phyloP scores from a whole-genome alignment of 2,329 filamentous ascomycete species.

The Zymoseptoria brevis region DNA sequence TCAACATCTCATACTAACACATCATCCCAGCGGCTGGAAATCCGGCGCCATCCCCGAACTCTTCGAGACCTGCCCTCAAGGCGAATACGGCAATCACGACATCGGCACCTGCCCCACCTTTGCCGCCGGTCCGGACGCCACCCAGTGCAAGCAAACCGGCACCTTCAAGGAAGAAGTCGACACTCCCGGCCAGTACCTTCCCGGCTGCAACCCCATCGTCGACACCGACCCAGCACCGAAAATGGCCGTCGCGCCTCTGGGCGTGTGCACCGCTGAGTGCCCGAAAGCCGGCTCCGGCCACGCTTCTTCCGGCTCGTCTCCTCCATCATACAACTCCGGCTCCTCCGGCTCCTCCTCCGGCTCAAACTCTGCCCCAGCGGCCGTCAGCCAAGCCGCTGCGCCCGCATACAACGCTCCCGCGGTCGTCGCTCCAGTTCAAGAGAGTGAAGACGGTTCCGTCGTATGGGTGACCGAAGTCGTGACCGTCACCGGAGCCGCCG shows the following conservation, averaged over 20 bases:
- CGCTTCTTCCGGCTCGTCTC: background rate
- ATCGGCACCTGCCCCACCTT: conserved; percentile 50
- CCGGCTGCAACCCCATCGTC: conserved; percentile 52
- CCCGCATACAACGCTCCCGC: background rate
- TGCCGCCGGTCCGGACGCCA: conserved; percentile 11
- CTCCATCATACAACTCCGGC: background rate
- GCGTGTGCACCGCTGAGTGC: conserved; percentile 13
- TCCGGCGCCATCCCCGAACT: conserved; percentile 55
- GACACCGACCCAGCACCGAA: conserved; percentile 31
- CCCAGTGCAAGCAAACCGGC: conserved; percentile 43
- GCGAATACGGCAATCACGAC: conserved; percentile 53
- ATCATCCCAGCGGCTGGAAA: conserved; percentile 44
- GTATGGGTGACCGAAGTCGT: background rate
- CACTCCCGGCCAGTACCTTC: conserved; percentile 39
- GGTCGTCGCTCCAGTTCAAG: background rate
- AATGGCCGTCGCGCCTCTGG: conserved; percentile 14
- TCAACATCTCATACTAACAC: too few relatives aligned
- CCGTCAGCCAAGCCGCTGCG: background rate
- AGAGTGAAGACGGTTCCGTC: background rate
- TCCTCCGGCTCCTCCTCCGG: too few relatives aligned
- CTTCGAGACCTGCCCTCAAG: conserved; percentile 57
- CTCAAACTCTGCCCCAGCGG: too few relatives aligned
- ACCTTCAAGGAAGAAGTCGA: conserved; percentile 37
- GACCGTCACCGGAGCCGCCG: background rate
- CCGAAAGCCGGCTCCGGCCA: background rate